phyloP scores from a whole-genome alignment of 1,284 basidiomycete genomes.

The Leccinum solheimii region DNA sequence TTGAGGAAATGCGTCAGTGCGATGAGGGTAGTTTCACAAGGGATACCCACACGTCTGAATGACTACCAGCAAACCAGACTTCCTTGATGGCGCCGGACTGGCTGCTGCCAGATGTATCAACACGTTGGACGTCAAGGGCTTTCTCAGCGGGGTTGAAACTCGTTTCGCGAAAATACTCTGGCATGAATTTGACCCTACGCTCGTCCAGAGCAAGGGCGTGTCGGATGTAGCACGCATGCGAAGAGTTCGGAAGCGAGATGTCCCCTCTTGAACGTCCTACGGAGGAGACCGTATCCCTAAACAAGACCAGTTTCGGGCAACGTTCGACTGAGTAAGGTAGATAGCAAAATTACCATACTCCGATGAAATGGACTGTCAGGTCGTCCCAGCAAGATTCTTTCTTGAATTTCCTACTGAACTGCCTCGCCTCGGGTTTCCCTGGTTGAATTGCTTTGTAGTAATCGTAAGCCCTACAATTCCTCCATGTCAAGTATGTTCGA shows the following conservation, averaged over 20 bases:
- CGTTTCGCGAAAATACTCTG: slow-evolving; percentile 32
- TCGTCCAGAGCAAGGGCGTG: slow-evolving; percentile 42
- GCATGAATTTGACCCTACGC: slow-evolving; percentile 37
- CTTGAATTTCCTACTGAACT: background rate
- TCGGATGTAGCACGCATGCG: slow-evolving; percentile 32
- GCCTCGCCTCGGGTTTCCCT: background rate
- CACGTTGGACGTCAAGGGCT: background rate
- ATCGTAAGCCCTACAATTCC: slow-evolving; percentile 35
- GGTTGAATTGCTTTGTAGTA: slow-evolving; percentile 28
- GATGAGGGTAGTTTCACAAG: background rate
- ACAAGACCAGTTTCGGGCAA: background rate
- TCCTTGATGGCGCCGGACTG: slow-evolving; percentile 11
- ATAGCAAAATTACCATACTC: slow-evolving; percentile 31
- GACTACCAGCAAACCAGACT: slow-evolving; percentile 30
- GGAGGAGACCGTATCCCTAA: slow-evolving; percentile 42
- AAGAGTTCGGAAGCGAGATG: slow-evolving; percentile 17
- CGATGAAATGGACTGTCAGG: slow-evolving; percentile 36
- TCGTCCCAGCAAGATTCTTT: slow-evolving; percentile 5
- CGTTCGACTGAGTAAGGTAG: background rate
- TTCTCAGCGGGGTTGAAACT: background rate
- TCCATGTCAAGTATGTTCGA: background rate
- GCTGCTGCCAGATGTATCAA: background rate
- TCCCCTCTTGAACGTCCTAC: slow-evolving; percentile 25
- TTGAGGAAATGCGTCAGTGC: background rate
- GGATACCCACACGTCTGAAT: slow-evolving; percentile 28